Evolutionary conservation across 2,329 filamentous ascomycete species (phyloP), one percentile per base, ranked within the genome.

Genomic region (Elsinoe arachidis): DNA sequence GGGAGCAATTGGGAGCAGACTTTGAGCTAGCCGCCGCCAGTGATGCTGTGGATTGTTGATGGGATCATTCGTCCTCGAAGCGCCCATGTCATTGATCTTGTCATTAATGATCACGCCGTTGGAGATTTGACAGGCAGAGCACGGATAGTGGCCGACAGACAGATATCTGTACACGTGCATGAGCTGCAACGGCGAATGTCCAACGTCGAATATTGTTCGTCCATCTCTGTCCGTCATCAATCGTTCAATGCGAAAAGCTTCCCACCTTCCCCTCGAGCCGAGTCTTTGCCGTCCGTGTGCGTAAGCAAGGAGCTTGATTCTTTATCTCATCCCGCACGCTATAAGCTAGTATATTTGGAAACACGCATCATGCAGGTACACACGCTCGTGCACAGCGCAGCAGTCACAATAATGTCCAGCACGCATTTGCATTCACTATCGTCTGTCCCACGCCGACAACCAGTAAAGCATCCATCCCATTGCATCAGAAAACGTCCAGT

Each of bases 71-170:
- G 41, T 17, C 41, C 41, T 11, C 26, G 19, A 46, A 46, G 41
- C 41, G 41, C 41, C 41, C 19, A 26, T 30, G 26, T 30, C 7
- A 30, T 30, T 30, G 26, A 30, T 9, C 17, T 26, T 46, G 19
- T 39, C 37, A 39, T 9, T 12, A 23, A 46, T 17, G 19, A 17
- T n/a, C 46, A 51, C 37, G 26, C 46, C 46, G 46, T 51, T 51
- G 46, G 26, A 34, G 34, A 51, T 51, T 51, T 51, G 46, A 51
- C 46, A 51, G 46, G 46, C 46, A 51, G 26, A 23, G 46, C 46
- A 51, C 46, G 46, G 46, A 51, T 51, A 17, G 26, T 30, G 26
- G 26, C 26, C 26, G 26, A 9, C 26, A 30, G 26, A 51, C 46
- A 34, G 30, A 30, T 46, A 46, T 46, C 41, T 46, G 41, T 26